Evolutionary conservation across 257 asterid genomes (phyloP).

Genomic region (Petrea volubilis): DNA sequence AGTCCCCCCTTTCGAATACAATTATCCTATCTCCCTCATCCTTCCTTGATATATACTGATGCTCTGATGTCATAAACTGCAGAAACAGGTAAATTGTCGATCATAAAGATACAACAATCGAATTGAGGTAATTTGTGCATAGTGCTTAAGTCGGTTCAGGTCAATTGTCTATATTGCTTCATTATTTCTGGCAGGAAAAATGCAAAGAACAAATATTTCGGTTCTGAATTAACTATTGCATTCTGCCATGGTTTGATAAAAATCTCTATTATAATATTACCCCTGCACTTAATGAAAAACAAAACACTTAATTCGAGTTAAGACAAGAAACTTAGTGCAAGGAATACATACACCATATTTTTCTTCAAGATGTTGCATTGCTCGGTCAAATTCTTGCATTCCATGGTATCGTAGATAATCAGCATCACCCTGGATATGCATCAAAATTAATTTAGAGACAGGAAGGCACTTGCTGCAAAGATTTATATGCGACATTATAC

Average conservation of each 20-base stretch:
- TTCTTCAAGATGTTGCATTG: constrained; percentile 96
- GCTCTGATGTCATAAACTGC: constrained; percentile 96
- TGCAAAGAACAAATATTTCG: too few relatives aligned
- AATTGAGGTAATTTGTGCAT: constrained; percentile 1
- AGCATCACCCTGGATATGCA: constrained; percentile 82
- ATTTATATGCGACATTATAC: background rate
- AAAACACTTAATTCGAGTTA: constrained; percentile 4
- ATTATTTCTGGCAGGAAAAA: too few relatives aligned
- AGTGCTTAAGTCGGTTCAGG: too few relatives aligned
- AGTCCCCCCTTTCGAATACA: constrained; percentile 80
- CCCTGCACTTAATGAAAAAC: background rate
- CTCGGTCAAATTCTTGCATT: constrained; percentile 93
- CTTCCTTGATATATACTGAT: constrained; percentile 82
- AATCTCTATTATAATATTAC: background rate
- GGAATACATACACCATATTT: constrained; percentile 64
- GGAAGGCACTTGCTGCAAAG: constrained; percentile 6
- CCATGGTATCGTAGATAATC: constrained; percentile 73
- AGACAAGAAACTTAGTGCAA: constrained; percentile 22
- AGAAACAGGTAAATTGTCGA: constrained; percentile 11
- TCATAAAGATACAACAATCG: background rate
- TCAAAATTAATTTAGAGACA: constrained; percentile 23
- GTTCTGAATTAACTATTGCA: background rate
- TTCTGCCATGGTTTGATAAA: background rate
- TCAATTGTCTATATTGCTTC: too few relatives aligned
- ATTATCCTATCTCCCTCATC: constrained; percentile 79